Conservation (phyloP, 1,284 basidiomycete species). For the Mycena citricolor region DNA sequence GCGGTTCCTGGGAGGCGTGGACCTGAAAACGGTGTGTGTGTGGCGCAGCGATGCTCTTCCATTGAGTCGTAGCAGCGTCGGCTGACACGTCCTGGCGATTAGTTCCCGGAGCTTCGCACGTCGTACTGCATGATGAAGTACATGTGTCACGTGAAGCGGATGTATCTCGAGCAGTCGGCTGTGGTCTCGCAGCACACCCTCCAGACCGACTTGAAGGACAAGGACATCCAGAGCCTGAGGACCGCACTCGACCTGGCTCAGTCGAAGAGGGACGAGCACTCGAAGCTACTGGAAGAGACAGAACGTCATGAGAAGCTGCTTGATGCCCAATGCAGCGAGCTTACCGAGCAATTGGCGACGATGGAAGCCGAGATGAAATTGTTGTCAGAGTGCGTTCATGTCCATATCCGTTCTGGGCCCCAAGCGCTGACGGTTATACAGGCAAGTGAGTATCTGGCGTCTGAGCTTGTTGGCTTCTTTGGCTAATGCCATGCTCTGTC, state of each 20-base stretch:
- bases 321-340: slow-evolving; percentile 23
- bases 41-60: neutral
- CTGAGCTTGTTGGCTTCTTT: neutral
- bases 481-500: neutral
- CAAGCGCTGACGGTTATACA: slow-evolving; percentile 7
- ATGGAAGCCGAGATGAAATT: slow-evolving; percentile 36
- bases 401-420: neutral
- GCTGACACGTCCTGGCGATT: slow-evolving; percentile 13
- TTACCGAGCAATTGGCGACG: slow-evolving; percentile 32
- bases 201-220: no score
- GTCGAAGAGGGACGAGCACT: no score
- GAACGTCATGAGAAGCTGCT: slow-evolving; percentile 13
- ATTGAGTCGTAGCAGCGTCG: slow-evolving; percentile 1
- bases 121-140: slow-evolving; percentile 41
- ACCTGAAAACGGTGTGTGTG: slow-evolving; percentile 35
- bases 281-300: no score
- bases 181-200: no score
- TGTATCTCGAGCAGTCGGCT: slow-evolving; percentile 23
- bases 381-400: slow-evolving; percentile 35
- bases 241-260: no score
- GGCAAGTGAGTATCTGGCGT: slow-evolving; percentile 22
- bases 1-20: slow-evolving; percentile 37
- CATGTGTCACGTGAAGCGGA: slow-evolving; percentile 39
- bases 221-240: no score
- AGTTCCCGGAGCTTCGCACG: slow-evolving; percentile 45